Evolutionary conservation across 208 protist species (phyloP).

Genomic region (Acanthamoeba castellanii): DNA sequence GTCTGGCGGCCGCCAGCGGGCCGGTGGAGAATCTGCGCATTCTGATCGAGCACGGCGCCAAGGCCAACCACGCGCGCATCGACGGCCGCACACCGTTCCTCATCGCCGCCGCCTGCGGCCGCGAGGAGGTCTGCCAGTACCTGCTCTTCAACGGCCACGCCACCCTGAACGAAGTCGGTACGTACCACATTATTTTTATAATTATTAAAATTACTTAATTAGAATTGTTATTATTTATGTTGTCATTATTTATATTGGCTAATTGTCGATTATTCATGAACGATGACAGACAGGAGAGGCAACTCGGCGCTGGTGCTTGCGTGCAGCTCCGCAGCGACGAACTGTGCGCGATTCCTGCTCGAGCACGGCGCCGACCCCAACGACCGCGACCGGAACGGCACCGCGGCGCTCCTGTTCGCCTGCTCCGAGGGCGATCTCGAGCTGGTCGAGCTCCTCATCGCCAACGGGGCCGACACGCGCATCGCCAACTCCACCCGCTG

Average conservation of each 20-base stretch:
- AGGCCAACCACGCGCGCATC: neutral
- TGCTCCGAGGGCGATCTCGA: slow-evolving; percentile 32
- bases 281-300: neutral
- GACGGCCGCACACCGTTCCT: slow-evolving; percentile 44
- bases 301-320: neutral
- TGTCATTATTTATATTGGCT: neutral
- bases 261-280: no score
- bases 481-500: neutral
- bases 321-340: neutral
- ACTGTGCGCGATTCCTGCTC: slow-evolving; percentile 37
- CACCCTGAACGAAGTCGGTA: neutral
- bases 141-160: slow-evolving; percentile 31
- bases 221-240: neutral
- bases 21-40: slow-evolving; percentile 51
- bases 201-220: neutral
- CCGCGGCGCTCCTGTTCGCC: slow-evolving; percentile 35
- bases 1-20: slow-evolving; percentile 13
- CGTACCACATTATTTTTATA: neutral
- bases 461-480: slow-evolving; percentile 1
- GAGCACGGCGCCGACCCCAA: slow-evolving; percentile 42
- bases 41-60: slow-evolving; percentile 23
- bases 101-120: neutral
- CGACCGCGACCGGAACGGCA: neutral
- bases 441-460: slow-evolving; percentile 7
- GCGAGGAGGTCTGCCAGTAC: neutral